Conservation (phyloP, 352 stramenopile genomes). For the Globisporangium abappressorium region DNA sequence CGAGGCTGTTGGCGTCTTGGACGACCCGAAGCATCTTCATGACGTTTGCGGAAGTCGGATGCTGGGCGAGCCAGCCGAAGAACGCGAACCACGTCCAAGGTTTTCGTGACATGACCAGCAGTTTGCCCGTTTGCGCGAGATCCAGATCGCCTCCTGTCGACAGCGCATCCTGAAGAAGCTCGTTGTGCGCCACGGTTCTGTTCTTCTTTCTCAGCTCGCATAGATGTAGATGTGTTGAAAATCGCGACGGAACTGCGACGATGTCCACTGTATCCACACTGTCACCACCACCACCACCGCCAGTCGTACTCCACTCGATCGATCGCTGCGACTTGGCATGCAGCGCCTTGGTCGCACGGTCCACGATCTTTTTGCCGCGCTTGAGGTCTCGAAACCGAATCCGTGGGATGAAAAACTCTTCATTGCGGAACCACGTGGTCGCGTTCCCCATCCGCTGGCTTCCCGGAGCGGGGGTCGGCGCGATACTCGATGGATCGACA, state of each 20-base stretch:
- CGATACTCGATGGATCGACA: constrained; percentile 10
- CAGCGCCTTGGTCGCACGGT: constrained; percentile 12
- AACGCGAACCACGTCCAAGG: constrained; percentile 13
- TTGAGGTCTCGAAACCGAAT: constrained; percentile 20
- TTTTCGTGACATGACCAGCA: constrained; percentile 12
- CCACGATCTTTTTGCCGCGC: constrained; percentile 18
- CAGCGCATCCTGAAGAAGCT: constrained; percentile 15
- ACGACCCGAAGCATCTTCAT: constrained; percentile 11
- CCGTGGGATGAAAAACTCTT: constrained; percentile 38
- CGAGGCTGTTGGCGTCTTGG: constrained; percentile 16
- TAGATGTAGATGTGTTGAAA: not conserved
- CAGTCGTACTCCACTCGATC: constrained; percentile 10
- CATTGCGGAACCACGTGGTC: constrained; percentile 30
- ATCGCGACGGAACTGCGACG: not conserved
- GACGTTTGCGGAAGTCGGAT: constrained; percentile 4
- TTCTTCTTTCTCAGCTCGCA: not conserved
- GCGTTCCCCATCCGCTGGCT: constrained; percentile 18
- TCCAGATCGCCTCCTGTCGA: constrained; percentile 10
- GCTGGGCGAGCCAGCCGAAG: constrained; percentile 18
- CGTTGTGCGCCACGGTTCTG: constrained; percentile 5
- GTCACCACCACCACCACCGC: not conserved
- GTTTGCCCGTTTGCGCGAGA: constrained; percentile 2
- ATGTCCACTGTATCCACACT: constrained; percentile 2
- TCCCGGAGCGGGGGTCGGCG: constrained; percentile 7
- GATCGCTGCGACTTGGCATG: constrained; percentile 15